Base-by-base conservation (phyloP, 164 flowering plant species). In the Tetracentron sinense region DNA sequence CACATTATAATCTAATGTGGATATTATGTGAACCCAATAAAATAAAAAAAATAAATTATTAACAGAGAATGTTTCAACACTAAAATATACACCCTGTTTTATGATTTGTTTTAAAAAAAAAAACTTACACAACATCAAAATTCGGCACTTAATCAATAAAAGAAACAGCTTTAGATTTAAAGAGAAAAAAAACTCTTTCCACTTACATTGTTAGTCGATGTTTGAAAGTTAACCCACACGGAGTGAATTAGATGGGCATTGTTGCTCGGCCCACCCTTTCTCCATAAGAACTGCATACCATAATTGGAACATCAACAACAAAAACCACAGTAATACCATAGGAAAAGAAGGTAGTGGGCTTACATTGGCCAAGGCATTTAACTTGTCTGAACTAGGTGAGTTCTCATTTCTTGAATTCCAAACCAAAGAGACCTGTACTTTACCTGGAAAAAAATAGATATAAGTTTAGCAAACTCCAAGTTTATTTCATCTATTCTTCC, bases 211-310 rank as follows among this genome's bases (percentile, higher is more conserved):
- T 65, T 86, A 22, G 79, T 66, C 54, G 97, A 90, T 58, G 97
- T 90, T 81, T 93, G 98, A 74, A 93, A 90, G 77, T 93, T 93
- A 28, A 83, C 94, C 98, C 98, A 93, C 23, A 93, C 91, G 50
- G 98, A 93, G 69, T 93, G 98, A 62, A 93, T 74, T 30, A 90
- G 72, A 75, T 83, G 82, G 58, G 50, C 10, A 4, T 76, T 74
- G 67, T 77, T 75, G 49, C 75, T 78, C n/a, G 82, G 76, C n/a
- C 98, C 98, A 56, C 94, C 88, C 61, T 78, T 77, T 66, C 77
- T 83, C 98, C 97, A 93, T 31, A 93, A 38, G 73, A 87, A 90
- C 97, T 92, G 81, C 73, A 76, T 62, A 23, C 23, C 54, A 69
- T 3, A 35, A 60, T 21, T 16, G 25, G 59, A 63, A 31, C 35